These are phyloP conservation scores for Talaromyces adpressus DNA, from an alignment of 495 filamentous ascomycete genomes.

Conservation along the genomic window DNA sequence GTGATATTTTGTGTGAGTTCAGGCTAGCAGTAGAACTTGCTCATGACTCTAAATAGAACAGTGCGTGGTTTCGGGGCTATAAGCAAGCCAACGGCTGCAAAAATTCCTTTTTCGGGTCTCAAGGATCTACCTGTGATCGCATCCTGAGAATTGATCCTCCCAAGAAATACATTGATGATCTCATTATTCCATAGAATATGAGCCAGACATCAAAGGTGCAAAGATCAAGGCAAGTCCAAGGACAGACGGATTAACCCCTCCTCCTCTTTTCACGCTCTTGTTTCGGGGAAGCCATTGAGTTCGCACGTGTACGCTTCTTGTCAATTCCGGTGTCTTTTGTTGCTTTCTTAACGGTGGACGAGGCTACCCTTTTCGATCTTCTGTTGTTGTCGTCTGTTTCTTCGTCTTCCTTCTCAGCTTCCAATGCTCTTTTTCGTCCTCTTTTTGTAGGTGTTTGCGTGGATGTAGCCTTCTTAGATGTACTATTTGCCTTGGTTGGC, in stretches of 20 bases:
- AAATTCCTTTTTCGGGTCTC: no score
- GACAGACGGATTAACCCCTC: not conserved
- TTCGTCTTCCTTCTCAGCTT: constrained; percentile 1
- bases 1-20: no score
- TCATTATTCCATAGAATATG: not conserved
- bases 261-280: not conserved
- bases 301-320: not conserved
- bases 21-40: no score
- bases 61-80: no score
- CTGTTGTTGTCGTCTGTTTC: not conserved
- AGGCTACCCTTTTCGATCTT: not conserved
- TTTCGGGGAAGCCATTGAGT: not conserved
- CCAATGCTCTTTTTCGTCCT: not conserved
- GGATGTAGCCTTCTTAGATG: not conserved
- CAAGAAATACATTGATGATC: no score
- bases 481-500: not conserved
- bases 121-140: no score
- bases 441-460: not conserved
- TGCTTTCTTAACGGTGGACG: not conserved
- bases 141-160: no score
- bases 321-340: not conserved
- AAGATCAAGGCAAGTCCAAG: not conserved
- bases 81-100: no score
- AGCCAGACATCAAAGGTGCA: not conserved
- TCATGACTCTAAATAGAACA: no score